Evolutionary conservation across 2,329 filamentous ascomycete genomes (phyloP).

Genomic region (Diplodia sapinea): DNA sequence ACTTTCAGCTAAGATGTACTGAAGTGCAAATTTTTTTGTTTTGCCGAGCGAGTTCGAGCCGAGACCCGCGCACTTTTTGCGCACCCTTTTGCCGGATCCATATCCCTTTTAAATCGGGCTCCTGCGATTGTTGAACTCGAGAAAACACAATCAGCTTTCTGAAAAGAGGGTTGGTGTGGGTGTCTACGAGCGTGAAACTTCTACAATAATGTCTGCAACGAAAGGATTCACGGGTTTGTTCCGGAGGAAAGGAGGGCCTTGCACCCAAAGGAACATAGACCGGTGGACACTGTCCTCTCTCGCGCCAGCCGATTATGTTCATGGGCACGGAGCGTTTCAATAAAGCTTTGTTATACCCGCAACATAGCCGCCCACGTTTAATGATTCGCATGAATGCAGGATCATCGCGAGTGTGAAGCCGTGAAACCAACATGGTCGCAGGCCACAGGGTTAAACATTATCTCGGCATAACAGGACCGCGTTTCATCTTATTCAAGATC

Average conservation of each 20-base stretch:
- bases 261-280: neutral
- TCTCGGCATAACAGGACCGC: neutral
- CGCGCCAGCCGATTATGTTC: neutral
- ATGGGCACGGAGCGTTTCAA: neutral
- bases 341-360: neutral
- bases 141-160: too few species aligned
- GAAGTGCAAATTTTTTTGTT: neutral
- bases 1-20: slow-evolving; percentile 29
- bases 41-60: slow-evolving; percentile 18
- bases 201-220: neutral
- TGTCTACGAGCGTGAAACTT: neutral
- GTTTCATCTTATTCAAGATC: slow-evolving; percentile 18
- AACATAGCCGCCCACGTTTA: neutral
- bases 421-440: slow-evolving; percentile 9
- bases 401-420: neutral
- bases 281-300: neutral
- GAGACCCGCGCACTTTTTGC: slow-evolving; percentile 1
- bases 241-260: neutral
- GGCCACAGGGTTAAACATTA: neutral
- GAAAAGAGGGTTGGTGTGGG: too few species aligned
- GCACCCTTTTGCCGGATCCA: neutral
- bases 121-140: too few species aligned
- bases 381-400: neutral
- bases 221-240: neutral
- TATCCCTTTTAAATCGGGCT: neutral